These are phyloP conservation scores for Phytophthora macrochlamydospora DNA, from an alignment of 352 stramenopile genomes.

Conservation along the genomic window DNA sequence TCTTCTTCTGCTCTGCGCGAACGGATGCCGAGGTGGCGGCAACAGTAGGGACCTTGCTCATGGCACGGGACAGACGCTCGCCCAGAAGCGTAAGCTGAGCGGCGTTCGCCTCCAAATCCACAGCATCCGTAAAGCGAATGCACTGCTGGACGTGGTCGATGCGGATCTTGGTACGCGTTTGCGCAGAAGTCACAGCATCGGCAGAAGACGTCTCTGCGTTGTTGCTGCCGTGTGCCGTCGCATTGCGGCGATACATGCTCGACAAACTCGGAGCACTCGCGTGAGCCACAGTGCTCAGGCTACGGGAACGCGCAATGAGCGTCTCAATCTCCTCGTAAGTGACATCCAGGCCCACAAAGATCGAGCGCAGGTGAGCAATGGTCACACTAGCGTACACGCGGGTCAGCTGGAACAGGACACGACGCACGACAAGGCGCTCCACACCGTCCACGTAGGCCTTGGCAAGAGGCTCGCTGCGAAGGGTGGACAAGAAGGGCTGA, in stretches of 20 bases:
- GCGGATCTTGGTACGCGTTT: conserved; percentile 75
- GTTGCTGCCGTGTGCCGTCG: conserved; percentile 52
- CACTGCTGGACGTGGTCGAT: conserved; percentile 87
- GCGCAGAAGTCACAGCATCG: conserved; percentile 44
- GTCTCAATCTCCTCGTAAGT: conserved; percentile 87
- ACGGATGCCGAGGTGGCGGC: conserved; percentile 21
- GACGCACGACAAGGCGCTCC: conserved; percentile 74
- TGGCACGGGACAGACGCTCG: conserved; percentile 63
- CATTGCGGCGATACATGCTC: conserved; percentile 62
- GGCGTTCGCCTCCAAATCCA: conserved; percentile 81
- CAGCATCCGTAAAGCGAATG: conserved; percentile 83
- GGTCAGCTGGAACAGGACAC: conserved; percentile 86
- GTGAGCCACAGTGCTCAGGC: conserved; percentile 64
- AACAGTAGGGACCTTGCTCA: conserved; percentile 53
- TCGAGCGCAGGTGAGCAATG: conserved; percentile 81
- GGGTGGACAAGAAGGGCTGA: conserved; percentile 53
- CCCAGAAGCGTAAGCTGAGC: conserved; percentile 76
- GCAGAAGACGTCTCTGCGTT: conserved; percentile 61
- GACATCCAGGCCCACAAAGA: conserved; percentile 83
- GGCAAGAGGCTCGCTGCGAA: conserved; percentile 43
- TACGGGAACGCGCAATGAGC: conserved; percentile 84
- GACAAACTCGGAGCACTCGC: conserved; percentile 68
- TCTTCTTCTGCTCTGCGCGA: conserved; percentile 35
- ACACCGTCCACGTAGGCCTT: conserved; percentile 66
- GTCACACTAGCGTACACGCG: conserved; percentile 89